Base-by-base conservation (phyloP, 106 monocot genomes). In the Acorus calamus region DNA sequence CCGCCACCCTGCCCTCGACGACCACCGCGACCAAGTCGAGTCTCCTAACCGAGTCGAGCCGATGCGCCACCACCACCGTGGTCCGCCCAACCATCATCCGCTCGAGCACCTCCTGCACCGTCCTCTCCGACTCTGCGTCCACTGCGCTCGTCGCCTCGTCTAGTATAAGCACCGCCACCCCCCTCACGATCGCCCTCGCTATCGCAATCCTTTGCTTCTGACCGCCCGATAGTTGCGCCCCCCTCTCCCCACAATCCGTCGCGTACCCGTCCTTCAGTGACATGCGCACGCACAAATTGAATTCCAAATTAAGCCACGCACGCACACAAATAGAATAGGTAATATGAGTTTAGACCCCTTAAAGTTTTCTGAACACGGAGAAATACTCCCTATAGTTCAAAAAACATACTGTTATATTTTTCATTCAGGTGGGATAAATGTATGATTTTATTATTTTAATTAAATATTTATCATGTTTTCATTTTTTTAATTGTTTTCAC, bases 91-190 rank as follows among this genome's bases (percentile, higher is more conserved):
- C 68, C 89, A 89, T 83, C 51, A 81, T 77, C 49, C 83, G 50
- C n/a, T 89, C 76, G 2, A 93, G 86, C 3, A 88, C 88, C 66
- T 88, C 89, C 68, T 93, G 83, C 59, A 93, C 89, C 10, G 66
- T 71, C 44, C 54, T 59, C 64, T 93, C 93, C 3, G 89, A 85
- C 54, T 79, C 74, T 43, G 58, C 73, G 56, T 89, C 93, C 0
- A 89, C 83, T 0, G 93, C 85, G 46, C 93, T 89, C 2, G 88
- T 93, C 14, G 93, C 93, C 76, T 93, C 89, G 13, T 93, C 93
- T 3, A 93, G 79, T 66, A 93, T 68, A 42, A 93, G 66, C 52
- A 89, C 77, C 4, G 69, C 65, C 1, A 85, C 89, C 11, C 81
- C 77, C 61, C 83, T 71, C 4, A 89, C 14, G 42, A 93, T 79